Percentiles rank a stretch among this genome's conserved stretches.
phyloP scores from a whole-genome alignment of 768 basidiomycete species.

The Dentipellis fragilis region DNA sequence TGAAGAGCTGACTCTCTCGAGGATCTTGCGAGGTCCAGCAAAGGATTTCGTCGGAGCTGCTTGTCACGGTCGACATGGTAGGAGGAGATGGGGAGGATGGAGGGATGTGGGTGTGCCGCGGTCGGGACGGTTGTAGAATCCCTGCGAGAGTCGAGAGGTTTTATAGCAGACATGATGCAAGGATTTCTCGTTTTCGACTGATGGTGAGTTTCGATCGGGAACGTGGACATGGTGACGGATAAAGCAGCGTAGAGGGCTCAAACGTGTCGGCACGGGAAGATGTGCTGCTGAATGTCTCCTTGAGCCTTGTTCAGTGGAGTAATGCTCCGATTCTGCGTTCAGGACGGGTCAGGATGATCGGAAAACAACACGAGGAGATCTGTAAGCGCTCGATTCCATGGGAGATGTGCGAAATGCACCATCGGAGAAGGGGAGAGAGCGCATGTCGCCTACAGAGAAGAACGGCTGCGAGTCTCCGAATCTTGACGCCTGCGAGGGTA shows the following conservation, averaged over 20 bases:
- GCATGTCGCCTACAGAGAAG: constrained; percentile 15
- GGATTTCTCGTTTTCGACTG: constrained; percentile 36
- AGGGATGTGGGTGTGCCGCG: neutral
- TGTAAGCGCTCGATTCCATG: constrained; percentile 29
- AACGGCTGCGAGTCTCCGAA: neutral
- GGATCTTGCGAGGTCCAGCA: constrained; percentile 86
- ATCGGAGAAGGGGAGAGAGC: constrained; percentile 11
- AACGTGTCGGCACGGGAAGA: constrained; percentile 68
- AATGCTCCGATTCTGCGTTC: constrained; percentile 46
- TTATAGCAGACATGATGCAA: constrained; percentile 44
- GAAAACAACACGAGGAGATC: constrained; percentile 50
- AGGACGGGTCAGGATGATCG: constrained; percentile 56
- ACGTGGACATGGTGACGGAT: constrained; percentile 71
- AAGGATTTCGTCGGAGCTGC: constrained; percentile 45
- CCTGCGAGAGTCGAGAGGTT: constrained; percentile 20
- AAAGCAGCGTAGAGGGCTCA: constrained; percentile 56
- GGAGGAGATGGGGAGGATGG: constrained; percentile 15
- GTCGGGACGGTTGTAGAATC: constrained; percentile 12
- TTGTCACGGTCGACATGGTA: constrained; percentile 41
- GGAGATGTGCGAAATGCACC: constrained; percentile 21
- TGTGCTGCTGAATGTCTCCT: constrained; percentile 43
- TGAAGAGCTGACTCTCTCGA: constrained; percentile 75
- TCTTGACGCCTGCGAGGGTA: neutral
- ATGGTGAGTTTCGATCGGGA: constrained; percentile 61
- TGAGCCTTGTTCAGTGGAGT: constrained; percentile 63